Base-by-base conservation (phyloP, 257 asterid genomes). In the Lantana camara region DNA sequence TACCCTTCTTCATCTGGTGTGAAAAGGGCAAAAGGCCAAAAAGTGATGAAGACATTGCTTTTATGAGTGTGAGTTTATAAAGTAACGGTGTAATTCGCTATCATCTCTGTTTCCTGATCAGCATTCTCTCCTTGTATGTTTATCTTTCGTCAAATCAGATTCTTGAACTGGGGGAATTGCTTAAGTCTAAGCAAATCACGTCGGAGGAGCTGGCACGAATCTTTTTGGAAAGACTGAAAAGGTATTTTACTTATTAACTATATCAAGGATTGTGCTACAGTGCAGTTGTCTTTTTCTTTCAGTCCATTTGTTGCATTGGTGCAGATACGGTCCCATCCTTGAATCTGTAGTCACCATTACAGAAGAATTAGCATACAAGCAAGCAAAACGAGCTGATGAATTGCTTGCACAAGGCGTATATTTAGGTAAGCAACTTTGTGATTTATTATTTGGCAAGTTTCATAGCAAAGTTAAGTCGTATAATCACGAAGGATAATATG, bases 341-440 rank as follows among this genome's bases (percentile, higher is more conserved):
- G 96, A 90, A 73, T 82, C 95, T 40, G 95, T 93, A 17, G 69
- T 93, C 58, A 85, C 95, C 16, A 66, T 88, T 51, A 93, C 99
- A 6, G 97, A 93, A 80, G 99, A 93, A 69, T 73, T 93, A 68
- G 99, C 99, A 16, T 81, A 73, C 72, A 60, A 78, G 71, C 97
- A 93, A 66, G 96, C 99, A 37, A 84, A 77, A 73, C 77, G 38
- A 56, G 97, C 99, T 17, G 99, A 90, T 64, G 66, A 83, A 42
- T 72, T 85, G 75, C 87, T 93, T 55, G 77, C 90, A 41, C 62
- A 77, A 66, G 95, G 95, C 71, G 54, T 44, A 40, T 79, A 85
- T 72, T 80, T 93, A 29, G 98, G 98, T 92, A 64, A 7, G 46
- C 29, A 21, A 20, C 47, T 67, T 50, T 15, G 19, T 30, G 6